Evolutionary conservation across 1,284 basidiomycete genomes (phyloP), one percentile per base, ranked within the genome.

Genomic region (Grifola frondosa): DNA sequence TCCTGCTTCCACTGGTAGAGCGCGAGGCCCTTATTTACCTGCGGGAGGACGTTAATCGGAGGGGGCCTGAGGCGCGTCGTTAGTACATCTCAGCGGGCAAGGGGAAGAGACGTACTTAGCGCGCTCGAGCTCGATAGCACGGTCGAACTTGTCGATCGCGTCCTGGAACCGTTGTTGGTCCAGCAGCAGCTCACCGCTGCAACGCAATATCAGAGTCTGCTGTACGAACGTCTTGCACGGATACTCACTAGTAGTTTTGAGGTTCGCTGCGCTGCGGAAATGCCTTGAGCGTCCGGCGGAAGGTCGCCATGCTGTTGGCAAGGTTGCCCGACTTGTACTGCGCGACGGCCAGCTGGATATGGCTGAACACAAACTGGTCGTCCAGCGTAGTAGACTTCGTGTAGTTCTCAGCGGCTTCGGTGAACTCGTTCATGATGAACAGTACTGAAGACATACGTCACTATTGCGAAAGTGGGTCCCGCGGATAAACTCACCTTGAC

Each of bases 1-100:
- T 97, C 93, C 64, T 96, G 90, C 67, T 93, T 91, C 89, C 90
- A 96, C 71, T 98, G 96, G 79, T 88, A 98, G 38, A 98, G 63
- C 1, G 93, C 88, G 20, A 99, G 81, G 16, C 96, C 95, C 68
- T 97, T 97, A 83, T 99, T 99, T 53, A 99, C 95, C 50, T 97
- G 77, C 0, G 96, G 90, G 4, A 96, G 75, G n/a, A 93, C 91
- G 61, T 95, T 96, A 50, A 67, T 67, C 11, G 85, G 81, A 21
- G 81, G 75, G 17, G 75, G 67, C 54, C 75, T 80, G 56, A 30
- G 25, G 33, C n/a, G n/a, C 31, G 39, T 50, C 23, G 41, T 17
- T 25, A 28, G 15, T 21, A 22, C 29, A 31, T 26, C 12, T 6
- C 21, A 37, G 26, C 23, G 40, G 24, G 22, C 32, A 22, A 40